Evolutionary conservation across 2,329 filamentous ascomycete genomes (phyloP).

Genomic region (Fusarium clavum): DNA sequence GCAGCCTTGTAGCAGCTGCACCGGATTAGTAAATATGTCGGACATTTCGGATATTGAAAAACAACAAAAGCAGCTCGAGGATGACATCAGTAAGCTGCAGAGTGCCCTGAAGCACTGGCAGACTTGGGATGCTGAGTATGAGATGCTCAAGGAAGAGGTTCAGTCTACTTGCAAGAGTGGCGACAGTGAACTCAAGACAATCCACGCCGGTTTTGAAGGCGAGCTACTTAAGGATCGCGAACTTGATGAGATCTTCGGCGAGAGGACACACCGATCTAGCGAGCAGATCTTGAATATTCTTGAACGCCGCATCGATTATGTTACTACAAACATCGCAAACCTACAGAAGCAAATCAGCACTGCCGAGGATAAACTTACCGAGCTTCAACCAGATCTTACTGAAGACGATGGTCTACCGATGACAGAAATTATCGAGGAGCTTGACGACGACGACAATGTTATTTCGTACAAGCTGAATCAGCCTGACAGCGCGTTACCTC

Average conservation of each 20-base stretch:
- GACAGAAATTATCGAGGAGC: slow-evolving; percentile 90
- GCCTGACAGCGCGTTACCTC: slow-evolving; percentile 74
- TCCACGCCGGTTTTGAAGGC: slow-evolving; percentile 70
- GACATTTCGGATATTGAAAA: slow-evolving; percentile 76
- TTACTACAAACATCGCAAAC: slow-evolving; percentile 80
- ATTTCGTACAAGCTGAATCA: slow-evolving; percentile 73
- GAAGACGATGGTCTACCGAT: slow-evolving; percentile 80
- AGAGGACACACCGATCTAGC: slow-evolving; percentile 44
- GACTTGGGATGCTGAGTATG: slow-evolving; percentile 91
- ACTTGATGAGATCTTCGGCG: slow-evolving; percentile 60
- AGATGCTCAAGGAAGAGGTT: slow-evolving; percentile 87
- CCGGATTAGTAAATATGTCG: slow-evolving; percentile 52
- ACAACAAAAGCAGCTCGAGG: slow-evolving; percentile 80
- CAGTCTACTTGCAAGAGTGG: slow-evolving; percentile 63
- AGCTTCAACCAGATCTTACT: slow-evolving; percentile 69
- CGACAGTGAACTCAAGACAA: slow-evolving; percentile 62
- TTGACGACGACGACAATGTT: slow-evolving; percentile 91
- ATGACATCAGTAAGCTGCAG: slow-evolving; percentile 75
- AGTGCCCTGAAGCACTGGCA: slow-evolving; percentile 88
- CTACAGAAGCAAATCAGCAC: slow-evolving; percentile 78
- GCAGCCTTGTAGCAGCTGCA: slow-evolving; percentile 13
- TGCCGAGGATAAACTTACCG: slow-evolving; percentile 76
- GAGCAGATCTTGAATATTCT: slow-evolving; percentile 69
- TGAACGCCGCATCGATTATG: slow-evolving; percentile 86
- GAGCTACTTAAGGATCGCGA: slow-evolving; percentile 71